Evolutionary conservation across 805 yeast species (phyloP).

Genomic region (Ogataea paradorogensis): DNA sequence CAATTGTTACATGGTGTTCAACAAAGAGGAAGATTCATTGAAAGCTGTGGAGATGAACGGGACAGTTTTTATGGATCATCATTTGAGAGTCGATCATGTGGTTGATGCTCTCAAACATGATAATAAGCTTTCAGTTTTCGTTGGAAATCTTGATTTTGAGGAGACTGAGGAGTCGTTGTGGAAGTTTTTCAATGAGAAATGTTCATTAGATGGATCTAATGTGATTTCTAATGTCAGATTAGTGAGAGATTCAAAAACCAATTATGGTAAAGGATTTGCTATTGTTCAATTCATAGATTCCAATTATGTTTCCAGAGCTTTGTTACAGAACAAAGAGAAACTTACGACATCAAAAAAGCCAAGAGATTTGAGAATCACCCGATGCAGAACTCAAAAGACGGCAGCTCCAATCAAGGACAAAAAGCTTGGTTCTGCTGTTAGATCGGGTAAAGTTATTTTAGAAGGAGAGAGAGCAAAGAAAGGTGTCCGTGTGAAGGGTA

Average conservation of each 20-base stretch:
- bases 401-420: slow-evolving; percentile 41
- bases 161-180: slow-evolving; percentile 88
- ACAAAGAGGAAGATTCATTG: slow-evolving; percentile 46
- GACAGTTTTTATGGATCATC: slow-evolving; percentile 62
- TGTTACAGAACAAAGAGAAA: slow-evolving; percentile 70
- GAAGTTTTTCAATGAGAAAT: slow-evolving; percentile 61
- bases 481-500: slow-evolving; percentile 59
- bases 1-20: slow-evolving; percentile 85
- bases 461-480: slow-evolving; percentile 81
- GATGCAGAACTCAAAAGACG: slow-evolving; percentile 48
- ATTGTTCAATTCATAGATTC: slow-evolving; percentile 83
- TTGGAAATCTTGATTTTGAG: slow-evolving; percentile 92
- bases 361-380: slow-evolving; percentile 71
- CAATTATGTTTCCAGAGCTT: slow-evolving; percentile 74
- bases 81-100: slow-evolving; percentile 88
- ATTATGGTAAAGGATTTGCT: slow-evolving; percentile 96
- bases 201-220: slow-evolving; percentile 37
- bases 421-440: slow-evolving; percentile 71
- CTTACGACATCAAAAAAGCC: slow-evolving; percentile 37
- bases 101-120: slow-evolving; percentile 87
- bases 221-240: slow-evolving; percentile 82
- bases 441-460: slow-evolving; percentile 55
- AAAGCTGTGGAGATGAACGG: slow-evolving; percentile 60
- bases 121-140: slow-evolving; percentile 78
- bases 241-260: slow-evolving; percentile 88